Evolutionary conservation across 441 rosid genomes (phyloP), one percentile per base, ranked within the genome.

Genomic region (Cnidoscolus chayamansa): DNA sequence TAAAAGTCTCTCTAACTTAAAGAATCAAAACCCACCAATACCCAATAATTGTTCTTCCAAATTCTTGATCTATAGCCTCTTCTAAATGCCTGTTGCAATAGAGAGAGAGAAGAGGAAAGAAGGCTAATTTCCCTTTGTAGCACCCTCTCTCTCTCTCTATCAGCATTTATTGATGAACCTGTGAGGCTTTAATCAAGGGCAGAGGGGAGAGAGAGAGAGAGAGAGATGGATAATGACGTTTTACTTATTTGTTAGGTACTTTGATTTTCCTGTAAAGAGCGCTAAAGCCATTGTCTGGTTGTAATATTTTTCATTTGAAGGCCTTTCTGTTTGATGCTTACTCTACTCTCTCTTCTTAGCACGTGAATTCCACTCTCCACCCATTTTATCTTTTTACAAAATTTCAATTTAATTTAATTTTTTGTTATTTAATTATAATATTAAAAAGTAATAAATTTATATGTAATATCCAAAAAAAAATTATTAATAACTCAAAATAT

Each of bases 31-130:
- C 70, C 82, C 77, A 77, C 72, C 67, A 81, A 83, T 68, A 55
- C 77, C 85, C 77, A 76, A 70, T 60, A 83, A 80, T 57, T 76
- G 10, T 70, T 40, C 7, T 70, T 64, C 37, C 11, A 51, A 78
- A 7, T 53, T 7, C 53, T 47, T 55, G 55, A 67, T 65, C 67
- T 61, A 61, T 59, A 53, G 30, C 4, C 40, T 40, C 7, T 70
- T 64, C 31, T 8, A 51, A 78, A 40, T 40, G 11, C 55, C 25
- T 43, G 45, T 45, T 60, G 37, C 48, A 51, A 25, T 48, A 25
- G 25, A 25, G 25, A 25, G 25, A 25, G 1, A 4, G 20, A 13
- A 9, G n/a, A 68, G 50, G 9, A 37, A 35, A 68, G 50, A 35
- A 37, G 25, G 50, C 11, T 35, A 2, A 35, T 35, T 35, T 60